Percentiles rank a stretch among this genome's conserved stretches.
Evolutionary conservation across 306 rosid species (phyloP).

Genomic region (Hippophae gyantsensis): DNA sequence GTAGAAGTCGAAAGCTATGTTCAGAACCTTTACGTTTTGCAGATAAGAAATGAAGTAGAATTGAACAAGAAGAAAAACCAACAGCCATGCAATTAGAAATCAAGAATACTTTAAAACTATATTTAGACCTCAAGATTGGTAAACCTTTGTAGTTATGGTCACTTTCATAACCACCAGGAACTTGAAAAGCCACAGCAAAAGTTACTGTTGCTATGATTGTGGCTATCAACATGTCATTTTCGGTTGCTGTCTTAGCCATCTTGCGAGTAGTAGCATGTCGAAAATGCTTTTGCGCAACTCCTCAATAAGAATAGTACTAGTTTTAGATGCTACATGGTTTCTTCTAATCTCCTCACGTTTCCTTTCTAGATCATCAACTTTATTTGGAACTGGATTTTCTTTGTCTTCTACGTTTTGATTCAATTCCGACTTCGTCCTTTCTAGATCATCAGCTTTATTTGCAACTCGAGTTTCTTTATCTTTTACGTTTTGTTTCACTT

Average conservation of each 20-base stretch:
- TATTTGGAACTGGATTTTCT: no score
- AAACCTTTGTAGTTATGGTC: background rate
- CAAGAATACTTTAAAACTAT: constrained; percentile 3
- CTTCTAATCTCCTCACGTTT: no score
- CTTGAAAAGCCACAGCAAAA: constrained; percentile 10
- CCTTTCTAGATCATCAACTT: no score
- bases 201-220: constrained; percentile 16
- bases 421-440: no score
- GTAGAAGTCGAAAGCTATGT: background rate
- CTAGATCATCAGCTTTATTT: no score
- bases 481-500: no score
- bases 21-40: background rate
- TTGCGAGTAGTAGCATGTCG: no score
- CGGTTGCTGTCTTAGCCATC: background rate
- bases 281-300: no score
- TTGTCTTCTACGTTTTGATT: no score
- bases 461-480: no score
- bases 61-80: constrained; percentile 10
- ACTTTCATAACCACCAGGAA: constrained; percentile 15
- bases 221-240: constrained; percentile 4
- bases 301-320: no score
- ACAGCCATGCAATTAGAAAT: constrained; percentile 11
- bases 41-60: background rate
- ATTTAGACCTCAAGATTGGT: constrained; percentile 2
- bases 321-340: no score